Conservation (phyloP, 2,329 filamentous ascomycete genomes). For the Fusarium sp. region DNA sequence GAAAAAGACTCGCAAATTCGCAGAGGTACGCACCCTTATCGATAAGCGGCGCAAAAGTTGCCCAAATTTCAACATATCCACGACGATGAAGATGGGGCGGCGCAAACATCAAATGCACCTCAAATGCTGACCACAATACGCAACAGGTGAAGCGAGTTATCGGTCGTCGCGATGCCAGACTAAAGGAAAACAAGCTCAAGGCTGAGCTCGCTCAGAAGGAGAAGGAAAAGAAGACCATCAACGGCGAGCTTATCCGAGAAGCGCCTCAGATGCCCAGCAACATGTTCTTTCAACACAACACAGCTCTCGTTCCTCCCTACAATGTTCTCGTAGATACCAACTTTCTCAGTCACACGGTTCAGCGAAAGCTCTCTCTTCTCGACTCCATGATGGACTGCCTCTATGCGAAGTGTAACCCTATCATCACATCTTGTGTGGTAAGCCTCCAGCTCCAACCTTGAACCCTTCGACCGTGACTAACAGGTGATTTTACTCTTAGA, state of each 20-base stretch:
- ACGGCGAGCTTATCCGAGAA: slow-evolving; percentile 76
- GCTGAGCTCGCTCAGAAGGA: slow-evolving; percentile 68
- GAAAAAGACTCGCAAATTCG: slow-evolving; percentile 95
- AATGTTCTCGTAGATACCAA: slow-evolving; percentile 78
- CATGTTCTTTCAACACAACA: slow-evolving; percentile 92
- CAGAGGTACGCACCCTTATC: slow-evolving; percentile 60
- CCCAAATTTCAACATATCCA: slow-evolving; percentile 21
- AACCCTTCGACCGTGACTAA: background rate
- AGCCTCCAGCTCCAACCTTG: background rate
- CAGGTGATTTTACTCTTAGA: background rate
- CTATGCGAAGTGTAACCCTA: slow-evolving; percentile 89
- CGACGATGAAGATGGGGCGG: background rate
- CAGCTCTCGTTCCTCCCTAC: slow-evolving; percentile 85
- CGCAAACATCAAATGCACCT: background rate
- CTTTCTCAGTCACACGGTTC: slow-evolving; percentile 90
- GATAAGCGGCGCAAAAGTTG: slow-evolving; percentile 46
- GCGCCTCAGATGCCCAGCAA: slow-evolving; percentile 84
- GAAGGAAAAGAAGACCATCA: slow-evolving; percentile 67
- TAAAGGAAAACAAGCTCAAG: slow-evolving; percentile 83
- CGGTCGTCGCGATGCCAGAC: slow-evolving; percentile 80
- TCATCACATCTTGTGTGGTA: slow-evolving; percentile 76
- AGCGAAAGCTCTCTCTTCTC: slow-evolving; percentile 88
- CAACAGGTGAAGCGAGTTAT: slow-evolving; percentile 82
- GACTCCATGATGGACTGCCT: slow-evolving; percentile 94
- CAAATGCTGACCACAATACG: slow-evolving; percentile 20